phyloP scores from a whole-genome alignment of 2,329 filamentous ascomycete genomes.

The Aureobasidium sp. region DNA sequence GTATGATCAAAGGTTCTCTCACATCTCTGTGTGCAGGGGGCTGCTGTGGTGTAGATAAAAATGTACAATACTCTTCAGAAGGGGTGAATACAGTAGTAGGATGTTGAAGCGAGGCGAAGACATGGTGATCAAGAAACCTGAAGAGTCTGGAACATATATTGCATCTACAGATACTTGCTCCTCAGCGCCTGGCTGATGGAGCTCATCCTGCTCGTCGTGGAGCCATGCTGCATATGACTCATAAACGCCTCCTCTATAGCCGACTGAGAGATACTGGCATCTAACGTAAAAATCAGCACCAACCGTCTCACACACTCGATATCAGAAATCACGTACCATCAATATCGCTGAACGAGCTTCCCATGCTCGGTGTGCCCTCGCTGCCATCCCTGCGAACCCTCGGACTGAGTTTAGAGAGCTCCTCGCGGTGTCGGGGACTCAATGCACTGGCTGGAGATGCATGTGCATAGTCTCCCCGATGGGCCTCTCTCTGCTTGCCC shows the following conservation, averaged over 20 bases:
- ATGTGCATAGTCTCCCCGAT: neutral
- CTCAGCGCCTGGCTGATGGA: constrained; percentile 60
- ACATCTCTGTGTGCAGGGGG: no score
- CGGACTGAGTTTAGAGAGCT: constrained; percentile 51
- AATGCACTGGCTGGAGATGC: constrained; percentile 26
- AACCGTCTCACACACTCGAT: neutral
- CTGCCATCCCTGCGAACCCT: constrained; percentile 54
- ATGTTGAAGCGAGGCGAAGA: no score
- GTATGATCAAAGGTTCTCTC: no score
- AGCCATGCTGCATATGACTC: constrained; percentile 60
- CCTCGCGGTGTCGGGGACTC: constrained; percentile 51
- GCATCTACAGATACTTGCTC: constrained; percentile 18
- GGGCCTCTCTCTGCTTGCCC: neutral
- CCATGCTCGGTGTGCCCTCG: constrained; percentile 71
- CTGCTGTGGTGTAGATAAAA: no score
- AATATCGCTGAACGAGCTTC: constrained; percentile 79
- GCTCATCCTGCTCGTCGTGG: constrained; percentile 50
- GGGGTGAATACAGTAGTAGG: no score
- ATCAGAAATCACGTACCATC: constrained; percentile 47
- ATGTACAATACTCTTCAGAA: no score
- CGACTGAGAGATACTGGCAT: constrained; percentile 73
- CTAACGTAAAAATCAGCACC: constrained; percentile 36
- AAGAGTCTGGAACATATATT: neutral
- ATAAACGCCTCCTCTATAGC: constrained; percentile 72
- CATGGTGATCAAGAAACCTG: no score